These are phyloP conservation scores for Clitopilus passeckerianus DNA, from an alignment of 768 basidiomycete species.

Conservation along the genomic window DNA sequence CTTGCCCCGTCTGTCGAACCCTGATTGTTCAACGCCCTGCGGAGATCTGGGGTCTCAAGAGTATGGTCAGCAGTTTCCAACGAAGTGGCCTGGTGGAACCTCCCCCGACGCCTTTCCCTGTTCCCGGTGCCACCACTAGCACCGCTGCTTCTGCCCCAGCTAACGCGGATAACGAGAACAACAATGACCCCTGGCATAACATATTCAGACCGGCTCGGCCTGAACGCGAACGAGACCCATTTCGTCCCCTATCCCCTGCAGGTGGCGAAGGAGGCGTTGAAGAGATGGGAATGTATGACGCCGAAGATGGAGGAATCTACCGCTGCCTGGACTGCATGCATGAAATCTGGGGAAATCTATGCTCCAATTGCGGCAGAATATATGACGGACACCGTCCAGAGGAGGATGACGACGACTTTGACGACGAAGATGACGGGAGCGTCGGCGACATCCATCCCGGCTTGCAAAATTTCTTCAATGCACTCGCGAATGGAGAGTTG, in stretches of 20 bases:
- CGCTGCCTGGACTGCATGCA: slow-evolving; percentile 74
- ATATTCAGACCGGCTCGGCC: slow-evolving; percentile 10
- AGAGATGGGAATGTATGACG: slow-evolving; percentile 61
- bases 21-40: slow-evolving; percentile 54
- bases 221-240: slow-evolving; percentile 1
- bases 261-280: slow-evolving; percentile 24
- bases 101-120: slow-evolving; percentile 15
- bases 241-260: slow-evolving; percentile 13
- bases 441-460: not conserved
- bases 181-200: slow-evolving; percentile 8
- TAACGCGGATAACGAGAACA: slow-evolving; percentile 34
- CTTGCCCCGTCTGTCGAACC: slow-evolving; percentile 73
- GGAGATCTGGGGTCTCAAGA: slow-evolving; percentile 69
- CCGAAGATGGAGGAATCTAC: slow-evolving; percentile 73
- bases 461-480: not conserved
- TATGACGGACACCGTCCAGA: slow-evolving; percentile 35
- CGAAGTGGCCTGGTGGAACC: slow-evolving; percentile 48
- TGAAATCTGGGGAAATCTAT: slow-evolving; percentile 70
- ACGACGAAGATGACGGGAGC: slow-evolving; percentile 18
- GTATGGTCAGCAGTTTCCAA: slow-evolving; percentile 47
- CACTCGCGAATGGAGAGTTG: not conserved
- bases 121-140: slow-evolving; percentile 15
- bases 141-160: slow-evolving; percentile 57
- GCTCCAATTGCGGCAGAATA: slow-evolving; percentile 53
- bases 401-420: slow-evolving; percentile 33